A percentile compares a stretch with the other conserved stretches of the same genome.
Evolutionary conservation across 2,329 filamentous ascomycete genomes (phyloP).

Genomic region (Epichloe sibirici): DNA sequence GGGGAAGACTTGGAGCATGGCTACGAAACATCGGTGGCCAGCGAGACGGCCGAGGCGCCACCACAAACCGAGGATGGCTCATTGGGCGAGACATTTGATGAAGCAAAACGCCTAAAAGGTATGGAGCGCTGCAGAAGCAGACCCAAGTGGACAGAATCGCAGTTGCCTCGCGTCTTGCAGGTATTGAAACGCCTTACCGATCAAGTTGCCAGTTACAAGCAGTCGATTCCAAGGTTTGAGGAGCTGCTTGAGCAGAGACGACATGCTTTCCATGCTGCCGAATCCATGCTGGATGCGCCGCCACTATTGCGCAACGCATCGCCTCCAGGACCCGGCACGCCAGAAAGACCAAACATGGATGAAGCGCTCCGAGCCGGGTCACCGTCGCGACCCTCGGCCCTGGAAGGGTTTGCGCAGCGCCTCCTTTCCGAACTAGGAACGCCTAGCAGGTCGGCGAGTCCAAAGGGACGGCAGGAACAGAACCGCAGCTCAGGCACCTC

Average conservation of each 20-base stretch:
- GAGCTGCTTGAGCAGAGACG: constrained; percentile 55
- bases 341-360: constrained; percentile 32
- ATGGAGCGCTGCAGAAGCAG: constrained; percentile 40
- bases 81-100: constrained; percentile 8
- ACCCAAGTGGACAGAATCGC: constrained; percentile 39
- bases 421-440: constrained; percentile 47
- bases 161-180: constrained; percentile 40
- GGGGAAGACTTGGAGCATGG: constrained; percentile 16
- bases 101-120: constrained; percentile 27
- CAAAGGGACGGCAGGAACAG: constrained; percentile 37
- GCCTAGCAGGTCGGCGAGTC: constrained; percentile 37
- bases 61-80: background rate
- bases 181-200: constrained; percentile 48
- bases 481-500: constrained; percentile 19
- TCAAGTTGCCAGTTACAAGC: constrained; percentile 50
- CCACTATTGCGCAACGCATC: constrained; percentile 16
- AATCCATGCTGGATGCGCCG: constrained; percentile 30
- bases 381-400: constrained; percentile 38
- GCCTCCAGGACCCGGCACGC: constrained; percentile 20
- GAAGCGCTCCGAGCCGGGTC: constrained; percentile 34
- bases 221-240: constrained; percentile 58
- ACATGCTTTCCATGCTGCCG: constrained; percentile 50
- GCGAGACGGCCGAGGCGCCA: constrained; percentile 1
- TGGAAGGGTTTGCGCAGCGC: constrained; percentile 51
- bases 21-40: constrained; percentile 6